Percentiles rank a stretch among this genome's conserved stretches.
Evolutionary conservation across 306 rosid genomes (phyloP).

Genomic region (Sphenostylis stenocarpa): DNA sequence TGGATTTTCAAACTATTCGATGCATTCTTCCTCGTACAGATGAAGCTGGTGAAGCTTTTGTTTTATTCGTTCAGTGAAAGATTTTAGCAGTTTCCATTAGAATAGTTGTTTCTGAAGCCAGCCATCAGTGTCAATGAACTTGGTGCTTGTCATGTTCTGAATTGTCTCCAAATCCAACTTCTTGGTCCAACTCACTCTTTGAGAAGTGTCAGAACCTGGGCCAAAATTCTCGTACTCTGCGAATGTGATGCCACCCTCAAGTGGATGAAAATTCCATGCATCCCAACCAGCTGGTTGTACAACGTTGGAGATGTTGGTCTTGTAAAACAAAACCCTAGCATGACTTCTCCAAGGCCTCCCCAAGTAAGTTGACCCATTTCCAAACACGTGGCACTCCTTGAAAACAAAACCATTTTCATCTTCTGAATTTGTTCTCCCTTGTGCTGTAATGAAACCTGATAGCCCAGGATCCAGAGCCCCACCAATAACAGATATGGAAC

Average conservation of each 20-base stretch:
- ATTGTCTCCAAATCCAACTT: slow-evolving; percentile 33
- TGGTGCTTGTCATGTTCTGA: slow-evolving; percentile 29
- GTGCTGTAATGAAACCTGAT: slow-evolving; percentile 73
- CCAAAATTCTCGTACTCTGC: slow-evolving; percentile 68
- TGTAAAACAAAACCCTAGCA: slow-evolving; percentile 71
- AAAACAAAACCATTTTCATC: slow-evolving; percentile 73
- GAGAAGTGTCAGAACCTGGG: slow-evolving; percentile 50
- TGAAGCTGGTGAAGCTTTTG: background rate
- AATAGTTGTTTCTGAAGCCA: slow-evolving; percentile 43
- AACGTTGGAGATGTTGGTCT: slow-evolving; percentile 47
- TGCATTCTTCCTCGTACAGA: background rate
- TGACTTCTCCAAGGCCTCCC: slow-evolving; percentile 85
- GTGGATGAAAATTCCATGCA: slow-evolving; percentile 41
- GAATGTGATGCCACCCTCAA: slow-evolving; percentile 48
- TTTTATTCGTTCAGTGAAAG: background rate
- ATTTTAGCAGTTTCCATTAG: background rate
- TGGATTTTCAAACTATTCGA: background rate
- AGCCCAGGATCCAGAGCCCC: slow-evolving; percentile 41
- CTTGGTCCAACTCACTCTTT: slow-evolving; percentile 66
- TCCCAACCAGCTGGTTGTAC: slow-evolving; percentile 70
- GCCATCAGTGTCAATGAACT: slow-evolving; percentile 51
- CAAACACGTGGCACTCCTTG: slow-evolving; percentile 53
- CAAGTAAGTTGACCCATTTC: slow-evolving; percentile 60
- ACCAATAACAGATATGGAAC: slow-evolving; percentile 63
- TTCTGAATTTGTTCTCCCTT: slow-evolving; percentile 54